Conservation (phyloP, 352 stramenopile genomes). For the Globisporangium abappressorium region DNA sequence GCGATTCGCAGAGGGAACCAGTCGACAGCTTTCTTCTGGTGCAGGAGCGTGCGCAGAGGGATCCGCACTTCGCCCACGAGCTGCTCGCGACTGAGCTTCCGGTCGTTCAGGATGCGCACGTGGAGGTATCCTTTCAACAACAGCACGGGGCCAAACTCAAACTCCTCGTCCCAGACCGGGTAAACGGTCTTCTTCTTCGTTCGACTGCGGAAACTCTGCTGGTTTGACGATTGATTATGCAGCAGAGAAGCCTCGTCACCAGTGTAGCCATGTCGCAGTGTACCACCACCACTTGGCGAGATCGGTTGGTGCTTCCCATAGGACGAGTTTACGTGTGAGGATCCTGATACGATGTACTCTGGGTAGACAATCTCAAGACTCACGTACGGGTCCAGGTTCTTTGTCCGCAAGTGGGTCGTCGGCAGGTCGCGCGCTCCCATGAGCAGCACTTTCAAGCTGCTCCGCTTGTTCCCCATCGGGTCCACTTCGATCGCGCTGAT, state of each 20-base stretch:
- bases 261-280: not conserved
- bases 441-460: slow-evolving; percentile 50
- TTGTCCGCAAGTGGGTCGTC: slow-evolving; percentile 58
- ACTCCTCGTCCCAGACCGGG: slow-evolving; percentile 78
- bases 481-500: slow-evolving; percentile 68
- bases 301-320: not conserved
- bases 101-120: slow-evolving; percentile 69
- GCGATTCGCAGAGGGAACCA: slow-evolving; percentile 54
- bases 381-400: slow-evolving; percentile 74
- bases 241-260: not conserved
- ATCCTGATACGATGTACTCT: slow-evolving; percentile 23
- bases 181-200: slow-evolving; percentile 78
- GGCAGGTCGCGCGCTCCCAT: slow-evolving; percentile 52
- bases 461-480: slow-evolving; percentile 41
- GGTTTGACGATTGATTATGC: slow-evolving; percentile 4
- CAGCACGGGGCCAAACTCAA: slow-evolving; percentile 58
- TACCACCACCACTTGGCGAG: not conserved
- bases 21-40: slow-evolving; percentile 61
- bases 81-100: slow-evolving; percentile 60
- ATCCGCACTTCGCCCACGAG: slow-evolving; percentile 68
- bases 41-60: slow-evolving; percentile 48
- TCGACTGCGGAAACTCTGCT: slow-evolving; percentile 42
- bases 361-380: slow-evolving; percentile 64
- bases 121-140: slow-evolving; percentile 64
- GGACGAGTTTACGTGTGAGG: not conserved